Base-by-base conservation (phyloP, 1,284 basidiomycete species). In the Ceratobasidium sp. region DNA sequence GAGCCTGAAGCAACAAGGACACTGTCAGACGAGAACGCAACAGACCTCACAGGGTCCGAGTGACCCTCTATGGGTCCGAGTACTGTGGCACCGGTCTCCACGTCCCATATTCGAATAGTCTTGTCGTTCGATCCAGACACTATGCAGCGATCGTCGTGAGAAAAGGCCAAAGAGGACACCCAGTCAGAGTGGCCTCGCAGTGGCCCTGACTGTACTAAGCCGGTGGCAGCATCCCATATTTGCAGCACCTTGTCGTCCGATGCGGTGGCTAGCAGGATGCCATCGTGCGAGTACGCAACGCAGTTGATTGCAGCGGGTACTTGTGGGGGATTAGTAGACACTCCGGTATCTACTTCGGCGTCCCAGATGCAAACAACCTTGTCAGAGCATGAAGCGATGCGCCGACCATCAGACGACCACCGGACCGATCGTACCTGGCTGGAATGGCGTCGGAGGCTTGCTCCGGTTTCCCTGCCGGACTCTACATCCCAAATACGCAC, bases 101-200 rank as follows among this genome's bases (percentile, higher is more conserved):
- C 9, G 64, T 76, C 69, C 78, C 71, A 76, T 5, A 78, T 39
- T 20, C 46, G 58, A 10, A 78, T 55, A 10, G 77, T 56, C 1
- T 20, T 3, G 42, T 79, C 75, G 1, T 77, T 42, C 12, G 73
- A 58, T 15, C 75, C 66, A 9, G 72, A 68, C 9, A 44, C 73
- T 15, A 79, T n/a, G 20, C 44, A 15, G 44, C 6, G 44, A 15
- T 4, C 20, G 49, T 51, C 49, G 10, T 51, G 61, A 7, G 33
- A 53, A 26, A 51, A 71, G 10, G n/a, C 20, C 9, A 71, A 13
- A 63, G 60, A 63, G 18, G 6, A 28, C 3, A 63, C 39, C 20
- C 9, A 28, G 39, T 39, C 33, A 28, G 60, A 5, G 33, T 63
- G 61, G 6, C 61, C 39, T 9, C 61, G 9, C 3, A 64, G 39